Evolutionary conservation across 2,329 filamentous ascomycete species (phyloP), one percentile per base, ranked within the genome.

Genomic region (Pseudocercospora pini-densiflorae): DNA sequence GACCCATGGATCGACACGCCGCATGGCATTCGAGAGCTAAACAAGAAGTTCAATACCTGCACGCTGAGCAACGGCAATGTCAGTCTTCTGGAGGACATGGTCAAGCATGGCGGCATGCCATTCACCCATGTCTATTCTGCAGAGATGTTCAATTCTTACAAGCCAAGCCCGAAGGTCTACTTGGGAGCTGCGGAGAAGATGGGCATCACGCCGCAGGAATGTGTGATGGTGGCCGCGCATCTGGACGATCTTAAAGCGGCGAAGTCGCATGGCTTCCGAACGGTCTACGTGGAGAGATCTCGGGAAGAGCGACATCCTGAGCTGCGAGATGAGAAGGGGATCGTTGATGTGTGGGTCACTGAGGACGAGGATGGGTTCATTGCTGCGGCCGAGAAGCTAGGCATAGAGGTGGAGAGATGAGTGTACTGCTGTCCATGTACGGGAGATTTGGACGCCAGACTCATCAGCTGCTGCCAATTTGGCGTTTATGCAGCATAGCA

Each of bases 221-320:
- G 92, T 64, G 90, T 88, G 21, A 88, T 95, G 87, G 90, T 95
- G 21, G 92, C 92, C 16, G 89, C 92, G 43, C 92, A 94, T 79
- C 79, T 94, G 65, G 77, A 74, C 5, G 92, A 94, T 77, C 79
- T 95, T 62, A 81, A 86, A 67, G 90, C 85, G 0, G 92, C 92
- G 4, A 88, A 87, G 72, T 75, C 73, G 2, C 84, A 82, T 66
- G 92, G 92, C 0, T 80, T 93, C 67, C 83, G 85, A 72, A 92
- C 91, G 0, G 83, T 95, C 2, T 95, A 93, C 75, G 87, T 95
- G 2, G 90, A 92, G 79, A 82, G 92, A 65, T 77, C 79, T 2
- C 71, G 77, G 51, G 92, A 96, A 78, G 92, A 94, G 78, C 82
- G 81, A 6, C 90, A 87, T 86, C 72, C 73, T 8, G 61, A 71